These are phyloP conservation scores for Lachnellula cervina DNA, from an alignment of 2,329 filamentous ascomycete species.

Conservation along the genomic window DNA sequence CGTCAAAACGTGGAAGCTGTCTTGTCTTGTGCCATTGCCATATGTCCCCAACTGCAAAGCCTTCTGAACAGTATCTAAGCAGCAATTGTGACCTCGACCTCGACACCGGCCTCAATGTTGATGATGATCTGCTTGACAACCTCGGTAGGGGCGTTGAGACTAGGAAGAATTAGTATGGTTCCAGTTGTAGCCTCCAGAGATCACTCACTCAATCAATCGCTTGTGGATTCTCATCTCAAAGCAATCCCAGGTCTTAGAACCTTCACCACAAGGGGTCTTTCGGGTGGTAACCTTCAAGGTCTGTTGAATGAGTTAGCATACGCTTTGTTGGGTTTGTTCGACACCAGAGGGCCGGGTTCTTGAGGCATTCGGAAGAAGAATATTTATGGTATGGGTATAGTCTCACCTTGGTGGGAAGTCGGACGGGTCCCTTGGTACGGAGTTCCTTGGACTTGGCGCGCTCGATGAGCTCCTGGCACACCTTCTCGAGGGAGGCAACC, in stretches of 20 bases:
- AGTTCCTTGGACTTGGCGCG: constrained; percentile 98
- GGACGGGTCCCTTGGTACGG: constrained; percentile 96
- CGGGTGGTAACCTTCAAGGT: constrained; percentile 73
- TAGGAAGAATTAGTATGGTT: constrained; percentile 32
- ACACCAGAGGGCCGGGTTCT: no score
- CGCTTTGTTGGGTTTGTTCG: no score
- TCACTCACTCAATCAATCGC: constrained; percentile 82
- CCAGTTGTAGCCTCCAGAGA: not conserved
- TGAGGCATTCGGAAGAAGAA: no score
- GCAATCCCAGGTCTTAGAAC: constrained; percentile 99
- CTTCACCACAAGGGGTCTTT: constrained; percentile 99
- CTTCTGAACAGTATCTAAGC: constrained; percentile 48
- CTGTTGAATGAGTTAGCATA: constrained; percentile 27
- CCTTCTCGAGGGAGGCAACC: constrained; percentile 94
- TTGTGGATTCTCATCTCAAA: constrained; percentile 99
- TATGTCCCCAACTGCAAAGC: not conserved
- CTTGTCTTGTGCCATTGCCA: constrained; percentile 7
- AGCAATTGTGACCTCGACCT: constrained; percentile 90
- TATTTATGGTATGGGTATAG: no score
- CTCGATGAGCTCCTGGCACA: constrained; percentile 97
- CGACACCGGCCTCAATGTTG: constrained; percentile 91
- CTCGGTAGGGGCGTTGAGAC: constrained; percentile 94
- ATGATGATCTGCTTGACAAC: constrained; percentile 95
- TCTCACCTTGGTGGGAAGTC: constrained; percentile 75
- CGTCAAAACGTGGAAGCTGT: constrained; percentile 18